Evolutionary conservation across 2,329 filamentous ascomycete genomes (phyloP).

Genomic region (Aspergillus sp.): DNA sequence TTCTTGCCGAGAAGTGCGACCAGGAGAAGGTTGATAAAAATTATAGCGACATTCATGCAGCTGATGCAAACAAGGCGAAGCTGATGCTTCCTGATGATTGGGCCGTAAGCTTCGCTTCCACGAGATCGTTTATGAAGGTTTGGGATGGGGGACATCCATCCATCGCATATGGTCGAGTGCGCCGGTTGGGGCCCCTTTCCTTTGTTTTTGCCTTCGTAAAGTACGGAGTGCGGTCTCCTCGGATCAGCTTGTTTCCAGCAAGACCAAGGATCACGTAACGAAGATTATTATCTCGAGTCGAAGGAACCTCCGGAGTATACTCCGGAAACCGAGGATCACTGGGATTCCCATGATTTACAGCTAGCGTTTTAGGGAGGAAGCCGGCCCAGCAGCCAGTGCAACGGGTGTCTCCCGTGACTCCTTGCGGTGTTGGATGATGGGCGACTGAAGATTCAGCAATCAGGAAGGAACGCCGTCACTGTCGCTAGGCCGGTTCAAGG

Average conservation of each 20-base stretch:
- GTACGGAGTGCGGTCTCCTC: neutral
- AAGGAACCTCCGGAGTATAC: neutral
- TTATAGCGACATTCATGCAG: constrained; percentile 4
- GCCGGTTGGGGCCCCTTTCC: neutral
- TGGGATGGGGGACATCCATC: constrained; percentile 6
- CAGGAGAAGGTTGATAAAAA: neutral
- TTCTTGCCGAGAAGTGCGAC: neutral
- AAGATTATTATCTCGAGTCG: neutral
- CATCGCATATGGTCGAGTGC: constrained; percentile 15
- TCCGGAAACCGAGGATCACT: neutral
- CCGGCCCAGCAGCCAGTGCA: constrained; percentile 3
- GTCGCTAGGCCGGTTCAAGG: neutral
- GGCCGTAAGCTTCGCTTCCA: constrained; percentile 19
- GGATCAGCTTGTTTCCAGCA: too few species aligned
- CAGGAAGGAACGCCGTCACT: neutral
- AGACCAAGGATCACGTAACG: too few species aligned
- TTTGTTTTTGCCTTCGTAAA: neutral
- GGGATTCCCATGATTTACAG: constrained; percentile 1
- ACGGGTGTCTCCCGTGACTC: neutral
- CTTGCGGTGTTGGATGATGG: neutral
- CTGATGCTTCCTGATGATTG: constrained; percentile 10
- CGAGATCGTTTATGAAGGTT: constrained; percentile 22
- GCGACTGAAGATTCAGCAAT: neutral
- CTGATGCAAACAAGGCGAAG: neutral
- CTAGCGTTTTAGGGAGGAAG: neutral